Evolutionary conservation across 1,139 yeast species (phyloP).

Genomic region (Sugiyamaella castrensis): DNA sequence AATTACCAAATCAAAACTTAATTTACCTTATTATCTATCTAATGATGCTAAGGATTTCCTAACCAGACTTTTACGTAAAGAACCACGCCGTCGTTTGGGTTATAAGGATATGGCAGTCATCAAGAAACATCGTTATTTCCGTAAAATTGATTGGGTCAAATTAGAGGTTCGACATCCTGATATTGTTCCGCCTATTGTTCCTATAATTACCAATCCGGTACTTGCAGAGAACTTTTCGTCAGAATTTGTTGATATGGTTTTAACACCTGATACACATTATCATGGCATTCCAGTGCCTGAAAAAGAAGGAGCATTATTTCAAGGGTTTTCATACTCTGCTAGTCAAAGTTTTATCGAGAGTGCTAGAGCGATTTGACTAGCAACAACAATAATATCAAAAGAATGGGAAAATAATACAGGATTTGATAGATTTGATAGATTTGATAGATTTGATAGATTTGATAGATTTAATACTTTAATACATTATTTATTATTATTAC

Average conservation of each 20-base stretch:
- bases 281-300: conserved; percentile 19
- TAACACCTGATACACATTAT: conserved; percentile 34
- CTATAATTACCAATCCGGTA: conserved; percentile 78
- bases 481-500: neutral
- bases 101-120: conserved; percentile 61
- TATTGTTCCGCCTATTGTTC: conserved; percentile 75
- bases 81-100: conserved; percentile 71
- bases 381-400: neutral
- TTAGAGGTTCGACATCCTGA: conserved; percentile 47
- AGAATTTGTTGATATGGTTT: conserved; percentile 77
- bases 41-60: conserved; percentile 83
- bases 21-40: conserved; percentile 77
- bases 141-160: conserved; percentile 73
- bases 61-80: conserved; percentile 67
- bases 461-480: neutral
- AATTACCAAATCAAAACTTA: conserved; percentile 65
- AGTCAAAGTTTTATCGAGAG: conserved; percentile 33
- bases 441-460: no score
- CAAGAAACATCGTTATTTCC: conserved; percentile 73
- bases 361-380: neutral
- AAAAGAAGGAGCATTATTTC: conserved; percentile 25
- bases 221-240: conserved; percentile 89
- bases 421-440: no score
- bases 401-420: no score
- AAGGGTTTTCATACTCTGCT: conserved; percentile 37